Conservation (phyloP, 768 basidiomycete species). For the Rhodotorula babjevae region DNA sequence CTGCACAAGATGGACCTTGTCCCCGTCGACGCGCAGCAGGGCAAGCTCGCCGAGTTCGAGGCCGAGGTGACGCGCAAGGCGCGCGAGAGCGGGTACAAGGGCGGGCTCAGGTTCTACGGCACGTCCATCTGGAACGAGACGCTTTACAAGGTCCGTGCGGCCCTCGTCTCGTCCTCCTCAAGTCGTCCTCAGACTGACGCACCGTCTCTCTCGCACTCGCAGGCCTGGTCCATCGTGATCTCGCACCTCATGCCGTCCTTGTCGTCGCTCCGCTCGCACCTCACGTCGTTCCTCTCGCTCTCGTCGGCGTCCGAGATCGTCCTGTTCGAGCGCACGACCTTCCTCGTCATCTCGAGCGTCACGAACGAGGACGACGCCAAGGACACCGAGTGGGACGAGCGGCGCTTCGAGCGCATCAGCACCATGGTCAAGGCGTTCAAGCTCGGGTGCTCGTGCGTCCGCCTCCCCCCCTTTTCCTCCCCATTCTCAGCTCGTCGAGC, state of each 20-base stretch:
- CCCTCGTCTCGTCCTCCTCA: too few species aligned
- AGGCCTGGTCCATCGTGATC: constrained; percentile 99
- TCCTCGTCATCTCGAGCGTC: constrained; percentile 80
- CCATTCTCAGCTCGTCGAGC: too few species aligned
- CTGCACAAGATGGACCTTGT: constrained; percentile 99
- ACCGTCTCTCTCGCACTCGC: neutral
- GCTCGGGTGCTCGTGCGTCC: constrained; percentile 70
- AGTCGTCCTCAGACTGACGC: neutral
- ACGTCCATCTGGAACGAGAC: constrained; percentile 98
- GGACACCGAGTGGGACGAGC: constrained; percentile 46
- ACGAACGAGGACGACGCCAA: constrained; percentile 47
- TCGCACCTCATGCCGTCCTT: constrained; percentile 95
- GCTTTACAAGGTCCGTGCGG: constrained; percentile 56
- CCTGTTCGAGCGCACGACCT: constrained; percentile 93
- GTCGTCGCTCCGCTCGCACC: constrained; percentile 75
- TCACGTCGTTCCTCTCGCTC: constrained; percentile 76
- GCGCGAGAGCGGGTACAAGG: constrained; percentile 62
- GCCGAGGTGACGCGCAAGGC: constrained; percentile 43
- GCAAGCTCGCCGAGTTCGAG: constrained; percentile 36
- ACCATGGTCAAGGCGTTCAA: constrained; percentile 96
- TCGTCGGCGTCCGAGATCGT: constrained; percentile 90
- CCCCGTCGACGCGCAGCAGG: constrained; percentile 47
- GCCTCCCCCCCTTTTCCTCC: neutral
- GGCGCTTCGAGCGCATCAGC: constrained; percentile 53
- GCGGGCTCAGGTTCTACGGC: constrained; percentile 54